Conservation (phyloP, 2,329 filamentous ascomycete species). For the Magnaporthiopsis incrustans region DNA sequence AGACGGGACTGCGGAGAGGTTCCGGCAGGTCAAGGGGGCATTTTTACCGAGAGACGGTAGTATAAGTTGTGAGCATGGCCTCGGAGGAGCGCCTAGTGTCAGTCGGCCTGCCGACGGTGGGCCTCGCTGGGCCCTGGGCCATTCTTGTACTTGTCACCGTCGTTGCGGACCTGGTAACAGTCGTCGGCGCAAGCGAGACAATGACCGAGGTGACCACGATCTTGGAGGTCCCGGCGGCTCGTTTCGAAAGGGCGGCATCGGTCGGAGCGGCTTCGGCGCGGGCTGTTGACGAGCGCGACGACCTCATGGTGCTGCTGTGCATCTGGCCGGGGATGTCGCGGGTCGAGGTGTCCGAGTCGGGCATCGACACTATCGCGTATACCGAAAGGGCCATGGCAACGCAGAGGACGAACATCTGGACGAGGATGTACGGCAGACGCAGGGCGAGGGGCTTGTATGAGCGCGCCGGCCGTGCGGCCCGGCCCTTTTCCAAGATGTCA, state of each 20-base stretch:
- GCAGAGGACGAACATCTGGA: conserved; percentile 18
- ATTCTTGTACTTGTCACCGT: neutral
- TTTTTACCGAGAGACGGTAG: neutral
- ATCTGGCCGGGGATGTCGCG: conserved; percentile 1
- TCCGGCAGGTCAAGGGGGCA: neutral
- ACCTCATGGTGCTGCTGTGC: neutral
- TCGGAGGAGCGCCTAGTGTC: neutral
- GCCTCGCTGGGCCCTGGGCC: neutral
- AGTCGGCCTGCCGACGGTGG: no score
- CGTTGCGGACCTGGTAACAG: neutral
- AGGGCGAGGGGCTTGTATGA: conserved; percentile 25
- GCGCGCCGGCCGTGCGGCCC: conserved; percentile 8
- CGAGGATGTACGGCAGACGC: conserved; percentile 24
- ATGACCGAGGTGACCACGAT: neutral
- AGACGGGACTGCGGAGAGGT: neutral
- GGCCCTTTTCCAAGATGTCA: conserved; percentile 8
- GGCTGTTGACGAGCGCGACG: neutral
- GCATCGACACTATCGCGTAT: conserved; percentile 21
- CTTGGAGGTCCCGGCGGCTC: neutral
- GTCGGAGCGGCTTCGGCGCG: neutral
- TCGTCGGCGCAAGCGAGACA: neutral
- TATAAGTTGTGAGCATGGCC: neutral
- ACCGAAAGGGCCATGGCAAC: conserved; percentile 20
- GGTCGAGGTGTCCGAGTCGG: conserved; percentile 21
- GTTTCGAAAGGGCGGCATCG: neutral